Evolutionary conservation across 2,329 filamentous ascomycete species (phyloP).

Genomic region (Neonectria ditissima): DNA sequence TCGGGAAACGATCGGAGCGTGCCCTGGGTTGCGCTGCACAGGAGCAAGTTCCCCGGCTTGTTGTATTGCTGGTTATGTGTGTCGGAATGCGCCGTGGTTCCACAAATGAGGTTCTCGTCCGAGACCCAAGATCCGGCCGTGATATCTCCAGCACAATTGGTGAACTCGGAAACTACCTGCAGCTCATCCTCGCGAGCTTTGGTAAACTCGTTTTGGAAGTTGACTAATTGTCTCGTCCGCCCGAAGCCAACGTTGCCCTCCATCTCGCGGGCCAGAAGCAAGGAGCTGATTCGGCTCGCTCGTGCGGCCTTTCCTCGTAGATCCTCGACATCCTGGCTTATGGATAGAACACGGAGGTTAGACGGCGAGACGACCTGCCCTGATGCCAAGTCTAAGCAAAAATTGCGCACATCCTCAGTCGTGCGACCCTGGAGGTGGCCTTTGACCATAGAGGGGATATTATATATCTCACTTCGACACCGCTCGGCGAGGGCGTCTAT

Average conservation of each 20-base stretch:
- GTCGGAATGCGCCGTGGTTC: conserved; percentile 72
- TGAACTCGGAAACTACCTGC: conserved; percentile 65
- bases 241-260: conserved; percentile 59
- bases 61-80: conserved; percentile 75
- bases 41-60: conserved; percentile 70
- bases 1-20: conserved; percentile 65
- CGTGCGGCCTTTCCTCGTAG: conserved; percentile 26
- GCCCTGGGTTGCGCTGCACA: conserved; percentile 61
- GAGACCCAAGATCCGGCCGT: conserved; percentile 69
- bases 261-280: conserved; percentile 64
- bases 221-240: conserved; percentile 54
- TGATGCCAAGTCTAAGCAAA: conserved; percentile 48
- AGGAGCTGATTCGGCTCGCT: conserved; percentile 49
- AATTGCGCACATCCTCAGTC: conserved; percentile 46
- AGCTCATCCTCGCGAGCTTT: conserved; percentile 64
- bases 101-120: conserved; percentile 67
- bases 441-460: conserved; percentile 42
- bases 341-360: conserved; percentile 42
- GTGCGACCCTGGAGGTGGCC: conserved; percentile 41
- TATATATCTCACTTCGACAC: conserved; percentile 34
- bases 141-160: conserved; percentile 72
- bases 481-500: conserved; percentile 35
- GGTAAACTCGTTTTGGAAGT: conserved; percentile 60
- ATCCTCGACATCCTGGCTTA: conserved; percentile 32
- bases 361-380: conserved; percentile 28